Percentiles rank a stretch among this genome's conserved stretches.
Conservation (phyloP, 1,139 yeast species). For the Kluyveromyces sp. region DNA sequence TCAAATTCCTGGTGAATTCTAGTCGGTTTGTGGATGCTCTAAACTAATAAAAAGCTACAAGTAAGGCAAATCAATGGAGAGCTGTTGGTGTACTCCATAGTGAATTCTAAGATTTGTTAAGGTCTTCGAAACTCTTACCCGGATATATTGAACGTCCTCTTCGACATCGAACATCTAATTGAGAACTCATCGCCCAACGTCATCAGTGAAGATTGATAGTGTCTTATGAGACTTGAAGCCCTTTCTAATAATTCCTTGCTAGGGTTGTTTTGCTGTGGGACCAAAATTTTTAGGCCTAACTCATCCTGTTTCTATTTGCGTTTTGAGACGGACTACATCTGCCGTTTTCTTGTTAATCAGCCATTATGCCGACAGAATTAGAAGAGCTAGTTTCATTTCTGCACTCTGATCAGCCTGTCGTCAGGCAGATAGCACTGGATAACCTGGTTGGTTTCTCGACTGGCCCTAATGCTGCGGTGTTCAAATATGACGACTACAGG, state of each 20-base stretch:
- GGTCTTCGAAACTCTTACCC: no score
- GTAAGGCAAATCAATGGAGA: background rate
- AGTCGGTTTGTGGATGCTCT: no score
- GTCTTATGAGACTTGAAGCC: no score
- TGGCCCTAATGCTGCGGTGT: conserved; percentile 58
- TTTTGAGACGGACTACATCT: background rate
- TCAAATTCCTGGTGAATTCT: no score
- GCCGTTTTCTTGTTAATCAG: background rate
- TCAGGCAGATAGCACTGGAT: conserved; percentile 78
- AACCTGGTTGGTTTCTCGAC: conserved; percentile 77
- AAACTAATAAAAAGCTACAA: background rate
- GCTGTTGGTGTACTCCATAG: background rate
- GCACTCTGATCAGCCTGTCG: conserved; percentile 77
- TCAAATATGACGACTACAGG: conserved; percentile 61
- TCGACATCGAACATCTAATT: background rate
- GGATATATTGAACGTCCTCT: no score
- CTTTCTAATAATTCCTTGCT: no score
- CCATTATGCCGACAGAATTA: conserved; percentile 49
- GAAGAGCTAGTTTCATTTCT: conserved; percentile 74
- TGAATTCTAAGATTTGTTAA: no score
- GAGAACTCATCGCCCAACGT: background rate
- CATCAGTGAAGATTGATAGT: background rate
- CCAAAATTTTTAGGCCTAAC: background rate
- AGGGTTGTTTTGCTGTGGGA: background rate
- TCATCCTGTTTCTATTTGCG: background rate